These are phyloP conservation scores for Torulaspora microellipsoides DNA, from an alignment of 805 yeast species.

Conservation along the genomic window DNA sequence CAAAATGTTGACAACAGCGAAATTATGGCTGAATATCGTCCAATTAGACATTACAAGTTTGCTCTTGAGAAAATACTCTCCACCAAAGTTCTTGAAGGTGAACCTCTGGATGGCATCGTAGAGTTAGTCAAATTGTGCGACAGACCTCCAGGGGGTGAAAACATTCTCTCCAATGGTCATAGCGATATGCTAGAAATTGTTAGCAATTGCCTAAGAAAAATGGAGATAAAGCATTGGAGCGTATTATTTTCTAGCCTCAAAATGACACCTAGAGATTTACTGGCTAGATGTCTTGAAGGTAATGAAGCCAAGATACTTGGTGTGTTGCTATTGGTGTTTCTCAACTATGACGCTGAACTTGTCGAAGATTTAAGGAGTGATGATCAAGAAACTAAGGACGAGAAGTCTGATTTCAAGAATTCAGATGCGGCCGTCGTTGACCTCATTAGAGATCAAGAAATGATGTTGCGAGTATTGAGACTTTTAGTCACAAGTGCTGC, in stretches of 20 bases:
- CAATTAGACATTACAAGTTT: constrained; percentile 31
- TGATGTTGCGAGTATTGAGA: constrained; percentile 30
- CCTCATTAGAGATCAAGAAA: constrained; percentile 27
- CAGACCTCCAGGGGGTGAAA: constrained; percentile 3
- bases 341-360: constrained; percentile 28
- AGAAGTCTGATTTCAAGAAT: not conserved
- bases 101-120: constrained; percentile 24
- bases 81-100: constrained; percentile 21
- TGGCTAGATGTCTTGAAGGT: constrained; percentile 29
- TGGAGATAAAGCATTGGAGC: constrained; percentile 33
- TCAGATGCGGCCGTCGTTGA: constrained; percentile 14
- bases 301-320: constrained; percentile 33
- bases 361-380: constrained; percentile 15
- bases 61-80: constrained; percentile 34
- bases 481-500: constrained; percentile 31
- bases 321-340: constrained; percentile 29
- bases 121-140: constrained; percentile 23
- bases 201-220: constrained; percentile 34
- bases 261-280: constrained; percentile 31
- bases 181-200: constrained; percentile 30
- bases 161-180: constrained; percentile 5
- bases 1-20: constrained; percentile 12
- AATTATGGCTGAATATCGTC: constrained; percentile 23
- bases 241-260: constrained; percentile 22
- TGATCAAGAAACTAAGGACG: not conserved